A percentile compares a stretch with the other conserved stretches of the same genome.
Evolutionary conservation across 176 grass and related monocot species (phyloP).

Genomic region (Oryza rufipogon): DNA sequence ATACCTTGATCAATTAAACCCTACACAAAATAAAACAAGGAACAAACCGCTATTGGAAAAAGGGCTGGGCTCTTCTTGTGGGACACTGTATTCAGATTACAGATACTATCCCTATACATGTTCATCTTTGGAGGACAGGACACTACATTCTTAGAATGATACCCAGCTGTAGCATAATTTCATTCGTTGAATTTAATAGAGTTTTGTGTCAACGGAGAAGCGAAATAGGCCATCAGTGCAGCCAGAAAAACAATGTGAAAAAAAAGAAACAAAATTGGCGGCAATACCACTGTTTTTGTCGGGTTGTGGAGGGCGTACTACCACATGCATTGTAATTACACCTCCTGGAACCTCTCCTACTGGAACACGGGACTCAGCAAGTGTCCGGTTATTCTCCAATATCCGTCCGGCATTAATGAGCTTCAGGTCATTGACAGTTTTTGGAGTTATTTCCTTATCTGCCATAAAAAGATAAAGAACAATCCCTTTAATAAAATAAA

Average conservation of each 20-base stretch:
- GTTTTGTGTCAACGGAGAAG: background rate
- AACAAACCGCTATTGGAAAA: background rate
- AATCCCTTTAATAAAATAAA: conserved; percentile 28
- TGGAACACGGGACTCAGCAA: conserved; percentile 75
- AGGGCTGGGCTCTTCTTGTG: background rate
- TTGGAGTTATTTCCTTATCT: conserved; percentile 78
- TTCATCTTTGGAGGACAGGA: background rate
- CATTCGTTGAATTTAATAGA: background rate
- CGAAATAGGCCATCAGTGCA: conserved; percentile 30
- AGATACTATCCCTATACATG: background rate
- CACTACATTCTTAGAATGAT: background rate
- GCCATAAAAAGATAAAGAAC: conserved; percentile 39
- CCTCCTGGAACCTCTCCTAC: conserved; percentile 81
- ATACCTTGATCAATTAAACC: conserved; percentile 4
- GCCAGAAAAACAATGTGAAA: conserved; percentile 15
- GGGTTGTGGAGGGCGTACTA: conserved; percentile 75
- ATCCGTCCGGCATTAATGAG: conserved; percentile 95
- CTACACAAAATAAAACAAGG: background rate
- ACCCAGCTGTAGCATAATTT: background rate
- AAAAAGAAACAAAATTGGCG: conserved; percentile 31
- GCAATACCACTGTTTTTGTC: conserved; percentile 72
- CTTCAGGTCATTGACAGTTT: conserved; percentile 85
- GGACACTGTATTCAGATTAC: background rate
- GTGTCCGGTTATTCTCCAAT: conserved; percentile 82
- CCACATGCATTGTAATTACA: conserved; percentile 97